Base-by-base conservation (phyloP, 148 eudicot genomes). In the Fagopyrum tataricum region DNA sequence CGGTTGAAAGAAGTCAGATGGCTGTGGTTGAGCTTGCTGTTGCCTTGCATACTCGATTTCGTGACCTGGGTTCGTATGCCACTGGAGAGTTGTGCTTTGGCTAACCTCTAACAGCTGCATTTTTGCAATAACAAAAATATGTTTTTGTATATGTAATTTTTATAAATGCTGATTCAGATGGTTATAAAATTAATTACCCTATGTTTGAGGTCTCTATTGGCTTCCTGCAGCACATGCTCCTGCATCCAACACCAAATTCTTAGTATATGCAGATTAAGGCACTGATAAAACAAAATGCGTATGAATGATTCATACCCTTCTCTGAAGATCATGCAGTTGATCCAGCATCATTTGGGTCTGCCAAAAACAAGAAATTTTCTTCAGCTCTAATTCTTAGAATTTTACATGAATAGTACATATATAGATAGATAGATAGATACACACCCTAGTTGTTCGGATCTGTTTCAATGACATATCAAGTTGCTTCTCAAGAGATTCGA, bases 311-410 rank as follows among this genome's bases (percentile, higher is more conserved):
- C 61, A 20, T 89, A 93, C 98, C 95, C 82, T 89, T 71, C 87
- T 83, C 73, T 91, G 93, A 72, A 89, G 92, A 59, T 87, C 97
- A 31, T 90, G 81, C 43, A 93, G 98, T 55, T 86, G 86, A 76
- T 93, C 98, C 76, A 91, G 79, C 96, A 91, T 89, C 79, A 17
- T 74, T 56, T 91, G 95, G 37, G 98, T 93, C 98, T 93, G 89
- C 77, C 73, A 14, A 37, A 17, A 56, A 44, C 46, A 44, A 41
- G 6, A 62, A 31, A 39, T 20, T n/a, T n/a, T 31, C 37, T 31
- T 31, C 37, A 31, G 37, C 37, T 31, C 37, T 31, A 31, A 31
- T 31, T 31, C 37, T 31, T 31, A 3, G 37, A 31, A 31, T 31
- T 31, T 31, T 31, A 31, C 37, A 31, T 31, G 37, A 31, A 31